Base-by-base conservation (phyloP, 73 alveolate species). In the Blepharisma stoltei region DNA sequence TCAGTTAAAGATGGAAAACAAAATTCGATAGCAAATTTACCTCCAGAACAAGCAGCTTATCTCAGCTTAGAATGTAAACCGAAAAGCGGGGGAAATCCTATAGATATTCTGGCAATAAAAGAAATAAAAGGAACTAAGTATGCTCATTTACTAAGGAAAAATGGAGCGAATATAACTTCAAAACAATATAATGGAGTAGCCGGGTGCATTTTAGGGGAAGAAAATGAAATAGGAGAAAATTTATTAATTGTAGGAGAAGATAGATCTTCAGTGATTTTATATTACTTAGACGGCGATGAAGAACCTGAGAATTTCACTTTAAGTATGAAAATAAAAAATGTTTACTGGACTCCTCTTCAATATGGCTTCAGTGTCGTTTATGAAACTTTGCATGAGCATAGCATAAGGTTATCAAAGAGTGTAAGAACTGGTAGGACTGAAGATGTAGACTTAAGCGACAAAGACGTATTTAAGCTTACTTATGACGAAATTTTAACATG, bases 341-440 rank as follows among this genome's bases (percentile, higher is more conserved):
- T 60, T 18, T 20, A 14, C 5, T 38, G 46, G 4, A 60, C 46
- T 25, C 73, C 45, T 9, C n/a, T 18, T 9, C n/a, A 20, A 20
- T 60, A 18, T 25, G 73, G 73, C 14, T 14, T 60, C 47, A 32
- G 41, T 32, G 41, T 32, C 41, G 23, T 38, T 9, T 60, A 60
- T 25, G 73, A 60, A 60, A 60, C 73, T 9, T 14, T 25, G n/a
- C 73, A 60, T 60, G 73, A 60, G 45, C 73, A 60, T 5, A 60
- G 73, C 46, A 60, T 60, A 14, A 60, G 73, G 5, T 38, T 60
- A 25, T 60, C 73, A 20, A 60, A 60, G 5, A 38, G 73, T 18
- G 14, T 60, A n/a, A 60, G 18, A 60, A 60, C 73, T 9, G n/a
- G 18, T 2, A 25, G 14, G n/a, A n/a, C 23, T 14, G 5, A 60